Evolutionary conservation across 2,329 filamentous ascomycete species (phyloP).

Genomic region (Colletotrichum sp.): DNA sequence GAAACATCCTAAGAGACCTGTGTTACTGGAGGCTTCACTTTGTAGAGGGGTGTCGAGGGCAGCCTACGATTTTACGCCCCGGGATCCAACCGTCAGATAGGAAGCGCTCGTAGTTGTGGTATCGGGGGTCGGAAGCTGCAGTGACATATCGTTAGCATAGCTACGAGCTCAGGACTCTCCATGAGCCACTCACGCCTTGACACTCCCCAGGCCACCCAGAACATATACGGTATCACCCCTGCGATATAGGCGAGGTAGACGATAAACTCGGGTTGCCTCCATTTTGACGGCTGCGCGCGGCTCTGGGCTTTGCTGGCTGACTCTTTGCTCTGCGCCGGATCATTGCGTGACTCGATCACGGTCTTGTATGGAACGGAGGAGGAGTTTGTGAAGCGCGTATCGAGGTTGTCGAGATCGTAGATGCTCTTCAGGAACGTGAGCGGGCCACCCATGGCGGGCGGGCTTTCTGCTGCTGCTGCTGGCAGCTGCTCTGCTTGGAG

Average conservation of each 20-base stretch:
- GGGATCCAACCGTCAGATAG: conserved; percentile 89
- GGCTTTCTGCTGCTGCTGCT: not conserved
- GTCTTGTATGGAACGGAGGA: conserved; percentile 71
- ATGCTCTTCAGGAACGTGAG: conserved; percentile 53
- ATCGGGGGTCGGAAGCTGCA: conserved; percentile 81
- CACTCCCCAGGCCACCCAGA: conserved; percentile 85
- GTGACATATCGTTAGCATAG: not conserved
- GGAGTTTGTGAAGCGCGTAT: conserved; percentile 70
- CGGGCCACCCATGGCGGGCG: conserved; percentile 42
- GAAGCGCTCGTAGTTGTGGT: conserved; percentile 72
- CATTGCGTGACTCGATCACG: conserved; percentile 54
- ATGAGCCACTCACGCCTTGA: conserved; percentile 69
- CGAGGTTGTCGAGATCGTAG: conserved; percentile 69
- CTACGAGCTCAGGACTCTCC: not conserved
- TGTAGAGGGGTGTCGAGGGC: not conserved
- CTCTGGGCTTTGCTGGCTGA: conserved; percentile 47
- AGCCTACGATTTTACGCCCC: conserved; percentile 81
- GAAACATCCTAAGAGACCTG: conserved; percentile 72
- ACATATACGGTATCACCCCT: conserved; percentile 80
- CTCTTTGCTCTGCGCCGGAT: conserved; percentile 40
- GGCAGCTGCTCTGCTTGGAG: not conserved
- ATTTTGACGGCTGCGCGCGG: conserved; percentile 70
- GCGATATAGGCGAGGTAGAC: conserved; percentile 77
- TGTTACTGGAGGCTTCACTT: conserved; percentile 1
- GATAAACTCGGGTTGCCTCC: conserved; percentile 86